Conservation (phyloP, 2,329 filamentous ascomycete species). For the Colletotrichum orchidophilum region DNA sequence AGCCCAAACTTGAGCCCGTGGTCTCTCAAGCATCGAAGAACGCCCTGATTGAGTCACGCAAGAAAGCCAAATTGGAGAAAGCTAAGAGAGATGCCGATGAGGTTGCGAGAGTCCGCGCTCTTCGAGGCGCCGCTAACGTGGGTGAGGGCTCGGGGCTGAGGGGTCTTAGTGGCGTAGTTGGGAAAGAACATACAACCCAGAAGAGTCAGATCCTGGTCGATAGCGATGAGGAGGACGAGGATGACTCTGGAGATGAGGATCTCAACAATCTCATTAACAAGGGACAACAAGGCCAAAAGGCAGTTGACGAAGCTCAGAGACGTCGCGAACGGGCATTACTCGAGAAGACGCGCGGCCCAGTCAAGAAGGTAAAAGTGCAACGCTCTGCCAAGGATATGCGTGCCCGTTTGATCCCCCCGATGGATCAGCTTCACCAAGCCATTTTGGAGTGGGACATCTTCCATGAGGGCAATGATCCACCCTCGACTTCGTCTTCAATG, state of each 20-base stretch:
- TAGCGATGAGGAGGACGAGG: slow-evolving; percentile 71
- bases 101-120: slow-evolving; percentile 74
- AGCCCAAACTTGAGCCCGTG: slow-evolving; percentile 24
- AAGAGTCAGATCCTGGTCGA: slow-evolving; percentile 93
- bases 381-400: slow-evolving; percentile 93
- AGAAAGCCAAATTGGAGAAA: slow-evolving; percentile 66
- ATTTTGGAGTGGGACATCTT: slow-evolving; percentile 97
- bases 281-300: slow-evolving; percentile 57
- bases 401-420: slow-evolving; percentile 88
- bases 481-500: slow-evolving; percentile 65
- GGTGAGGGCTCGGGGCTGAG: slow-evolving; percentile 83
- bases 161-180: slow-evolving; percentile 73
- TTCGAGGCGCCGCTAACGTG: slow-evolving; percentile 64
- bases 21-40: slow-evolving; percentile 24
- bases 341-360: slow-evolving; percentile 72
- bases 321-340: slow-evolving; percentile 58
- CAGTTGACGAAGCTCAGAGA: slow-evolving; percentile 57
- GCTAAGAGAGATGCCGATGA: slow-evolving; percentile 76
- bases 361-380: slow-evolving; percentile 83
- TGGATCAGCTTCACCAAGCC: slow-evolving; percentile 83
- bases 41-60: slow-evolving; percentile 38
- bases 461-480: slow-evolving; percentile 86
- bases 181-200: slow-evolving; percentile 79
- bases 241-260: slow-evolving; percentile 66
- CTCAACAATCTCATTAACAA: slow-evolving; percentile 58